phyloP scores from a whole-genome alignment of 371 early-diverging fungal genomes.

The Lichtheimia corymbifera region DNA sequence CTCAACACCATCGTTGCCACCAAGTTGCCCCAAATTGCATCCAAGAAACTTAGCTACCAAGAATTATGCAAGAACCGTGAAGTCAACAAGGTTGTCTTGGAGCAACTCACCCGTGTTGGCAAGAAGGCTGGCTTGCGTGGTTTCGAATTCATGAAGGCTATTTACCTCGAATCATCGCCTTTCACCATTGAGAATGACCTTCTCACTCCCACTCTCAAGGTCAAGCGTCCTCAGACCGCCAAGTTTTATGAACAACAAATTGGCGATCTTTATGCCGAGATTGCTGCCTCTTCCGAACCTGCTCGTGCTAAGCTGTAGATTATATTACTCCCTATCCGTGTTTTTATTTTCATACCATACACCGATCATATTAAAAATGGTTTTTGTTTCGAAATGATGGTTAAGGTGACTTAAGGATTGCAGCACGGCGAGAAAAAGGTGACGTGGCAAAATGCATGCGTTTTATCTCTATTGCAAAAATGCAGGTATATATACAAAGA shows the following conservation, averaged over 20 bases:
- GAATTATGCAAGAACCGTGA: conserved; percentile 59
- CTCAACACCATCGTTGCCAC: conserved; percentile 34
- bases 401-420: no score
- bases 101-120: conserved; percentile 61
- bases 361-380: no score
- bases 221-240: conserved; percentile 73
- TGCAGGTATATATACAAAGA: conserved; percentile 1
- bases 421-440: no score
- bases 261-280: conserved; percentile 59
- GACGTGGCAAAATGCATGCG: no score
- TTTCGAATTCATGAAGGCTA: conserved; percentile 58
- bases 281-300: conserved; percentile 12
- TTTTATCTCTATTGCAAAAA: no score
- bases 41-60: conserved; percentile 30
- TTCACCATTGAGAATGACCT: conserved; percentile 62
- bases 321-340: not conserved
- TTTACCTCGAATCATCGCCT: conserved; percentile 53
- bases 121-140: conserved; percentile 59
- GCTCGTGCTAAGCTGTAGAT: conserved; percentile 23
- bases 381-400: no score
- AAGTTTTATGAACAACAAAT: conserved; percentile 63
- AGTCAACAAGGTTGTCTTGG: conserved; percentile 60
- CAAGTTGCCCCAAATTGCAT: conserved; percentile 9
- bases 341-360: no score
- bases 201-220: conserved; percentile 76